A percentile compares a stretch with the other conserved stretches of the same genome.
Evolutionary conservation across 2,329 filamentous ascomycete species (phyloP).

Genomic region (Pseudogymnoascus sp.): DNA sequence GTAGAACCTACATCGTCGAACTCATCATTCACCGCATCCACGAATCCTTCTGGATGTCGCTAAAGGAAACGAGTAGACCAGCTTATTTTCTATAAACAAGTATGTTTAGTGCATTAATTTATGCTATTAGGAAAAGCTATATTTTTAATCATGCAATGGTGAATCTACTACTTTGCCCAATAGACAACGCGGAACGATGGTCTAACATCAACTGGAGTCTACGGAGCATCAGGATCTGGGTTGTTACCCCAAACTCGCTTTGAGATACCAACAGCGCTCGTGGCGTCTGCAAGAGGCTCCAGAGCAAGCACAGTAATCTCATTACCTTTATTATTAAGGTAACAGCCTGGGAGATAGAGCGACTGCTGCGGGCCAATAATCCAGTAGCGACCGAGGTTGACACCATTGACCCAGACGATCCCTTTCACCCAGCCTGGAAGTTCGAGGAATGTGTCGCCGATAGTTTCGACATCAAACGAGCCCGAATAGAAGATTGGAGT

Average conservation of each 20-base stretch:
- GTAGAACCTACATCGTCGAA: background rate
- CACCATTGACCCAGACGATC: slow-evolving; percentile 38
- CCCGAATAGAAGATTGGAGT: slow-evolving; percentile 24
- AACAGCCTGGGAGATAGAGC: slow-evolving; percentile 37
- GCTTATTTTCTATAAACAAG: no score
- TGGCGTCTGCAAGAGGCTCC: slow-evolving; percentile 30
- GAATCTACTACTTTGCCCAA: background rate
- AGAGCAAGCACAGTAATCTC: slow-evolving; percentile 37
- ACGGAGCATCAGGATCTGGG: slow-evolving; percentile 24
- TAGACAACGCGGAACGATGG: background rate
- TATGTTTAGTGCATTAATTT: no score
- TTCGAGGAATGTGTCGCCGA: slow-evolving; percentile 32
- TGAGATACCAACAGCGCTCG: slow-evolving; percentile 15
- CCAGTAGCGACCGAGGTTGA: slow-evolving; percentile 41
- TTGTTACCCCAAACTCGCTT: slow-evolving; percentile 27
- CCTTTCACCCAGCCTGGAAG: slow-evolving; percentile 37
- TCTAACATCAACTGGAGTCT: background rate
- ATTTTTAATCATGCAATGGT: background rate
- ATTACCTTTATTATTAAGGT: slow-evolving; percentile 30
- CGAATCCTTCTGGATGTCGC: no score
- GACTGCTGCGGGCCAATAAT: slow-evolving; percentile 39
- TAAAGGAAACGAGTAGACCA: no score
- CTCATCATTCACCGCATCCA: no score
- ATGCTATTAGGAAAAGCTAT: no score
- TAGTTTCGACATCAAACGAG: slow-evolving; percentile 23